phyloP scores from a whole-genome alignment of 805 yeast species.

The Teunomyces barrocoloradensis region DNA sequence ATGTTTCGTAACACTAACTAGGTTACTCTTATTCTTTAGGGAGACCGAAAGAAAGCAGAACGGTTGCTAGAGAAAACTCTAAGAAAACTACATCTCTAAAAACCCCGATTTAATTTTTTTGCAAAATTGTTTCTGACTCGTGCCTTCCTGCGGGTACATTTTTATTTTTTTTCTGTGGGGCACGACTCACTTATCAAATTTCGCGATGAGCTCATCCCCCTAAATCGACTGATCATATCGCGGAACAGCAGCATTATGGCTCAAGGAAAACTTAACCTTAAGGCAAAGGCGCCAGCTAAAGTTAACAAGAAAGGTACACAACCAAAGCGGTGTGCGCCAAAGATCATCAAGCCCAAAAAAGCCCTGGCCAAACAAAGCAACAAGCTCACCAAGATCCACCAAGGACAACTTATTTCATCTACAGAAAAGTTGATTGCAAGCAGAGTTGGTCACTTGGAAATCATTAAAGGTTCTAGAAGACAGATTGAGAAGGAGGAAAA shows the following conservation, averaged over 20 bases:
- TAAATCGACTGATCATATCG: neutral
- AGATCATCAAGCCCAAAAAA: slow-evolving; percentile 65
- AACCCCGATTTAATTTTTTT: slow-evolving; percentile 2
- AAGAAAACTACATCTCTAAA: slow-evolving; percentile 2
- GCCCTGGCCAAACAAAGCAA: slow-evolving; percentile 44
- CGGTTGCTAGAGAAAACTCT: neutral
- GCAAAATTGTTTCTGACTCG: slow-evolving; percentile 6
- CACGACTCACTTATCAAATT: neutral
- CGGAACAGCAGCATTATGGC: slow-evolving; percentile 47
- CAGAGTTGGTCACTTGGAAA: slow-evolving; percentile 90
- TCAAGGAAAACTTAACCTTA: slow-evolving; percentile 67
- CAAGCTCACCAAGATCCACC: slow-evolving; percentile 57
- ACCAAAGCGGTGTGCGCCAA: slow-evolving; percentile 70
- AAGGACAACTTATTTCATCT: slow-evolving; percentile 49
- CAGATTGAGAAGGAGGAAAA: slow-evolving; percentile 65
- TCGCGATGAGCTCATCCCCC: slow-evolving; percentile 1
- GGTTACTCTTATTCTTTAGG: neutral
- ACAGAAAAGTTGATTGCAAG: slow-evolving; percentile 88
- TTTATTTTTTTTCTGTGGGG: slow-evolving; percentile 1
- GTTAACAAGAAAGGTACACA: slow-evolving; percentile 65
- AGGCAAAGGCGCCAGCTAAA: slow-evolving; percentile 46
- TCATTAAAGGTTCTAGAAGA: slow-evolving; percentile 87
- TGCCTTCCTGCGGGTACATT: neutral
- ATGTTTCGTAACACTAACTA: neutral
- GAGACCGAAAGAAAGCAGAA: neutral